Evolutionary conservation across 2,329 filamentous ascomycete genomes (phyloP).

Genomic region (Aspergillus glaucus): DNA sequence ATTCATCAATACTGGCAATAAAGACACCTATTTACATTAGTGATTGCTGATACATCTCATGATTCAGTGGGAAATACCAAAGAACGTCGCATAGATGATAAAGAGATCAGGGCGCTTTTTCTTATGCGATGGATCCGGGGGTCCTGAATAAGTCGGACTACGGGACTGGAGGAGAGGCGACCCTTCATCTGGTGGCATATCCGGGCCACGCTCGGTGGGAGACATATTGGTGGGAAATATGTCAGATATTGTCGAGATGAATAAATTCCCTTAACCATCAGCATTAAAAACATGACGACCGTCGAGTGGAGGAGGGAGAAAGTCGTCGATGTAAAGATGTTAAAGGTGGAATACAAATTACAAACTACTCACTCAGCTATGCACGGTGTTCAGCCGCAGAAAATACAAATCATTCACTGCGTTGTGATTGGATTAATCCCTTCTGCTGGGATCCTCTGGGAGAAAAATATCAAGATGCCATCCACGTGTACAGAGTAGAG

Average conservation of each 20-base stretch:
- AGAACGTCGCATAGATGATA: neutral
- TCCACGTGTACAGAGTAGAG: too few species aligned
- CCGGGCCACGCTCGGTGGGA: neutral
- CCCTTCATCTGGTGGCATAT: neutral
- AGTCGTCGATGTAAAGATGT: too few species aligned
- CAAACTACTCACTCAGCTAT: neutral
- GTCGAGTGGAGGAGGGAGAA: too few species aligned
- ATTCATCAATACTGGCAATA: slow-evolving; percentile 55
- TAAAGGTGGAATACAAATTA: too few species aligned
- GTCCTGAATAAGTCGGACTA: neutral
- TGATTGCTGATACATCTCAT: neutral
- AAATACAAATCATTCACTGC: neutral
- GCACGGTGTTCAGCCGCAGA: neutral
- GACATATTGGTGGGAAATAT: neutral
- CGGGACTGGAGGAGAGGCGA: neutral
- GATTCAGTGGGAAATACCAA: neutral
- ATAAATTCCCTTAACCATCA: neutral
- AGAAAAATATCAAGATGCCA: neutral
- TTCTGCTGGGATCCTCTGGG: neutral
- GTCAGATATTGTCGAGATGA: neutral
- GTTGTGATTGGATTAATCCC: neutral
- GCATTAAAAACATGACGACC: too few species aligned
- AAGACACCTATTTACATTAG: slow-evolving; percentile 45
- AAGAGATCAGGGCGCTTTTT: neutral
- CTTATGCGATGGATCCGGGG: neutral